Base-by-base conservation (phyloP, 208 protist genomes). In the Kentomonas sorsogonicus region DNA sequence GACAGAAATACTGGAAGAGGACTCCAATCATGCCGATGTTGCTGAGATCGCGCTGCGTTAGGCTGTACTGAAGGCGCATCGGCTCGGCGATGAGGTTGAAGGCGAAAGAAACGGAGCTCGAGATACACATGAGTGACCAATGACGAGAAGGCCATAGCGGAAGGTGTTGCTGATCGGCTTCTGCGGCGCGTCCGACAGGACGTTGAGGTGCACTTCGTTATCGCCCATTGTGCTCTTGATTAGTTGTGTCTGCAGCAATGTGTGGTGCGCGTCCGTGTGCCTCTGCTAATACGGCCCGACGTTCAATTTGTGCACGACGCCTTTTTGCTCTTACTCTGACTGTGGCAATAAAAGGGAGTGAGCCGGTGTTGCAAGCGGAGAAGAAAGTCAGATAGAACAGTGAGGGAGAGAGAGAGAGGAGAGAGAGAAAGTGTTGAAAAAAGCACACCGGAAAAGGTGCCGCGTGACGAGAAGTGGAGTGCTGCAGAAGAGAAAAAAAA, bases 1-100 rank as follows among this genome's bases (percentile, higher is more conserved):
- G 41, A 27, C 48, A 62, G 23, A 75, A 59, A 27, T 58, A 38
- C 25, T 62, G 60, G 5, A 74, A 36, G 2, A 72, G 43, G 36
- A 69, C 50, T 25, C 55, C 53, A 41, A 69, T 46, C 0, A 54
- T 68, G 48, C 46, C 58, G 46, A 79, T 74, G 6, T 66, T 73
- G 9, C 66, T 69, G 38, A 78, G 69, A 40, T 73, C 54, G 38
- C 47, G 63, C 40, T 74, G 65, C 16, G 51, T 64, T 33, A 78
- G 74, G 45, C 63, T 63, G 44, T 66, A 60, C 40, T 70, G 53
- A 0, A 34, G 16, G 34, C 74, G 65, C 20, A 78, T n/a, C 43
- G 41, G 51, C 15, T 60, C 62, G 43, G 53, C 60, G 55, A 67
- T 66, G 16, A 78, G 52, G 39, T 70, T 78, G 45, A 67, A 74